These are phyloP conservation scores for Metarhizium humberi DNA, from an alignment of 2,329 filamentous ascomycete species.

Conservation along the genomic window DNA sequence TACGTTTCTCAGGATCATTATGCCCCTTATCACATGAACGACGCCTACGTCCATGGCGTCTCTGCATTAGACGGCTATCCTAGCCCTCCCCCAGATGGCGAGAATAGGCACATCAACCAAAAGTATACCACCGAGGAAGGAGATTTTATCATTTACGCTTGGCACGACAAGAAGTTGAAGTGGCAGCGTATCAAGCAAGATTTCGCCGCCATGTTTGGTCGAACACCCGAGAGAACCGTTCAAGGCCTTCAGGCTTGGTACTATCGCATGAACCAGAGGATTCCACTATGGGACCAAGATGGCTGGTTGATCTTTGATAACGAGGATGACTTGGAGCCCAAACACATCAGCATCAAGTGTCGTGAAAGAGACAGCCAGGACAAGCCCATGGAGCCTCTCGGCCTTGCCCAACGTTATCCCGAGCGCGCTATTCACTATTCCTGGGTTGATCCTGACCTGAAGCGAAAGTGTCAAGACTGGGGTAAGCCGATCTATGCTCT, in stretches of 20 bases:
- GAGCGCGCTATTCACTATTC: slow-evolving; percentile 35
- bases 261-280: slow-evolving; percentile 33
- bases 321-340: slow-evolving; percentile 28
- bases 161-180: slow-evolving; percentile 33
- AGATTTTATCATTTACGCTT: slow-evolving; percentile 35
- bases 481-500: slow-evolving; percentile 23
- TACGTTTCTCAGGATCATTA: slow-evolving; percentile 15
- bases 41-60: slow-evolving; percentile 14
- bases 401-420: slow-evolving; percentile 34
- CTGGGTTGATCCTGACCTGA: slow-evolving; percentile 33
- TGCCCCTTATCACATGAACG: slow-evolving; percentile 13
- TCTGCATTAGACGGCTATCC: slow-evolving; percentile 20
- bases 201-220: slow-evolving; percentile 28
- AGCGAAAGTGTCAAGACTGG: slow-evolving; percentile 27
- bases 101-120: slow-evolving; percentile 31
- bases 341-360: slow-evolving; percentile 28
- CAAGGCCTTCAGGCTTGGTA: slow-evolving; percentile 34
- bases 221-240: slow-evolving; percentile 26
- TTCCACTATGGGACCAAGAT: slow-evolving; percentile 30
- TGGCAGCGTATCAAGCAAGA: slow-evolving; percentile 31
- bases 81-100: slow-evolving; percentile 25
- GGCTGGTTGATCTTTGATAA: slow-evolving; percentile 30
- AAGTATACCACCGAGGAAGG: slow-evolving; percentile 34
- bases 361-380: slow-evolving; percentile 27
- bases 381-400: slow-evolving; percentile 26